Evolutionary conservation across 2,329 filamentous ascomycete species (phyloP), one percentile per base, ranked within the genome.

Genomic region (Mycosphaerella sp.): DNA sequence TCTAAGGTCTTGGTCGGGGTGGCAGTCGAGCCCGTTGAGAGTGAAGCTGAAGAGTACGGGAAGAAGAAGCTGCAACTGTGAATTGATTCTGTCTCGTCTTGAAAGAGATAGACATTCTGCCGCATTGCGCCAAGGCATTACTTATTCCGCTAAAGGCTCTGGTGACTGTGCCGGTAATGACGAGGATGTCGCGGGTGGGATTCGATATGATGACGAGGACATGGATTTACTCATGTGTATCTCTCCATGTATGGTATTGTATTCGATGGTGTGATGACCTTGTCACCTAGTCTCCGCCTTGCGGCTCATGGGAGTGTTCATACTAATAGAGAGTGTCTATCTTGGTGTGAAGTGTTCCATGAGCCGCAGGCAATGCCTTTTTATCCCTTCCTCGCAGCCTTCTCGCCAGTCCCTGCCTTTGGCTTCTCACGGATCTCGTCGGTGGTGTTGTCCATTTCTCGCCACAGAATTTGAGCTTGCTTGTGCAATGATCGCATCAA

Each of bases 361-460:
- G 21, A 21, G 21, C 21, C 21, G 21, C 21, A 21, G 3, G 21
- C 21, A 21, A 21, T 21, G 21, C 21, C 21, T 21, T 3, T 21
- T 21, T 21, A 6, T 21, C 21, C n/a, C n/a, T n/a, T n/a, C n/a
- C 13, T 39, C 9, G 36, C 36, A n/a, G 36, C n/a, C 9, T 14
- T 10, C 2, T 3, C 17, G 17, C 37, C 21, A 5, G 2, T 41
- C 5, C 37, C 37, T 4, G 21, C 37, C 18, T 41, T 41, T 18
- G 37, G 37, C 10, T 41, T 41, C 14, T 41, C 37, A 17, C 21
- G 14, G 7, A 41, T 41, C 37, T 62, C 58, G 10, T 55, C 50
- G 7, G 55, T 54, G 5, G 54, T 56, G 21, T 59, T 59, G 41
- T 62, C 58, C 61, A 63, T 63, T 41, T 63, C 59, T n/a, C 49